These are phyloP conservation scores for Candida chilensis DNA, from an alignment of 805 yeast species.

Conservation along the genomic window DNA sequence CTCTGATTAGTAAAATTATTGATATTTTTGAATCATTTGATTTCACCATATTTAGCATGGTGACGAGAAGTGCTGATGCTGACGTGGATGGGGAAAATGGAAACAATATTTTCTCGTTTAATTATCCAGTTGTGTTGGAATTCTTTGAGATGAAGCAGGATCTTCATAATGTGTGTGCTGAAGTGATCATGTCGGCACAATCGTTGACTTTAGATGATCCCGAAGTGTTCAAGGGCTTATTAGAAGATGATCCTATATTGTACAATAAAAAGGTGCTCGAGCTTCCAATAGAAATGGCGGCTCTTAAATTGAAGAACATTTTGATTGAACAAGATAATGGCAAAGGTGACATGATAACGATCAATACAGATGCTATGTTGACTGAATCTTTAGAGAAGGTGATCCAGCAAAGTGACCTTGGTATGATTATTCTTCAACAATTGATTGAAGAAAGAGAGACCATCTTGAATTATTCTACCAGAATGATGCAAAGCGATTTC, in stretches of 20 bases:
- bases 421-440: constrained; percentile 37
- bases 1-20: constrained; percentile 36
- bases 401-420: constrained; percentile 18
- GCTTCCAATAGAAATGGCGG: constrained; percentile 37
- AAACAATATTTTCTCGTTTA: constrained; percentile 18
- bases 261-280: constrained; percentile 26
- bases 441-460: constrained; percentile 65
- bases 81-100: constrained; percentile 4
- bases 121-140: constrained; percentile 53
- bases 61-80: constrained; percentile 1
- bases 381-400: constrained; percentile 26
- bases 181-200: constrained; percentile 60
- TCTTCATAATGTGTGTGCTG: constrained; percentile 50
- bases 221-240: constrained; percentile 58
- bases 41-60: constrained; percentile 49
- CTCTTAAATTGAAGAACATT: constrained; percentile 34
- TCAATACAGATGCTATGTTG: constrained; percentile 28
- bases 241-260: constrained; percentile 40
- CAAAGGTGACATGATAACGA: constrained; percentile 17
- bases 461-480: constrained; percentile 61
- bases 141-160: constrained; percentile 69
- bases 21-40: constrained; percentile 54
- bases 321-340: constrained; percentile 38
- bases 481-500: constrained; percentile 70
- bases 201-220: constrained; percentile 66